Conservation (phyloP, 2,329 filamentous ascomycete species). For the Karstenula rhodostoma region DNA sequence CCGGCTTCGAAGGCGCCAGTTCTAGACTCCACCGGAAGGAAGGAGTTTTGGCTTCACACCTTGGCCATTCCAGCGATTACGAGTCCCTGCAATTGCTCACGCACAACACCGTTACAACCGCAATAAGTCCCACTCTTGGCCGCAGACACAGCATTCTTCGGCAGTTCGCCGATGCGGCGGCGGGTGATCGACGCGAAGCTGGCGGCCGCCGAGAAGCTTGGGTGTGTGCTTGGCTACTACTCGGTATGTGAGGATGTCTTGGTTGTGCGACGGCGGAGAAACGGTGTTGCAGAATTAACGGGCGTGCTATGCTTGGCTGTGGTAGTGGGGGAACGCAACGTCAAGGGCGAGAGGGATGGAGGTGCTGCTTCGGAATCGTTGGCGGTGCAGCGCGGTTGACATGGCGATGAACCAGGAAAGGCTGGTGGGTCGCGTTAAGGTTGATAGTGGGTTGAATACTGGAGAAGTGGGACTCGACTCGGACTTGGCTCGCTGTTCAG, state of each 20-base stretch:
- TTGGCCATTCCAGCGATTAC: neutral
- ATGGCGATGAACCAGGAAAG: neutral
- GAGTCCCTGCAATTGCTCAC: neutral
- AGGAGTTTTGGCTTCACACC: no score
- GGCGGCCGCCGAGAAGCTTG: conserved; percentile 15
- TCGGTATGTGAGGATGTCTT: conserved; percentile 11
- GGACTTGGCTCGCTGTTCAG: conserved; percentile 1
- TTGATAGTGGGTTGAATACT: neutral
- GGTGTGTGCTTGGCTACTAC: conserved; percentile 15
- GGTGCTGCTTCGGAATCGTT: neutral
- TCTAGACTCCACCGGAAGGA: no score
- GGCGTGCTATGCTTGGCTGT: conserved; percentile 22
- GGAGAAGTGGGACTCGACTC: conserved; percentile 4
- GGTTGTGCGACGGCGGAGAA: conserved; percentile 16
- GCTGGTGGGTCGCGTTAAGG: no score
- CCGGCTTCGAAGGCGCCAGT: no score
- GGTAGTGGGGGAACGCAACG: conserved; percentile 8
- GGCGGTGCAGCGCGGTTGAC: neutral
- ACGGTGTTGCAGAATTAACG: conserved; percentile 19
- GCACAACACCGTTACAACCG: neutral
- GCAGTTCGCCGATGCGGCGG: neutral
- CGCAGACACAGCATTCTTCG: conserved; percentile 2
- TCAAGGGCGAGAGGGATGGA: neutral
- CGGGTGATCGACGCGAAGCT: conserved; percentile 13
- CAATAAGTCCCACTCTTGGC: conserved; percentile 7